Conservation (phyloP, 768 basidiomycete species). For the Dendrothele bispora region DNA sequence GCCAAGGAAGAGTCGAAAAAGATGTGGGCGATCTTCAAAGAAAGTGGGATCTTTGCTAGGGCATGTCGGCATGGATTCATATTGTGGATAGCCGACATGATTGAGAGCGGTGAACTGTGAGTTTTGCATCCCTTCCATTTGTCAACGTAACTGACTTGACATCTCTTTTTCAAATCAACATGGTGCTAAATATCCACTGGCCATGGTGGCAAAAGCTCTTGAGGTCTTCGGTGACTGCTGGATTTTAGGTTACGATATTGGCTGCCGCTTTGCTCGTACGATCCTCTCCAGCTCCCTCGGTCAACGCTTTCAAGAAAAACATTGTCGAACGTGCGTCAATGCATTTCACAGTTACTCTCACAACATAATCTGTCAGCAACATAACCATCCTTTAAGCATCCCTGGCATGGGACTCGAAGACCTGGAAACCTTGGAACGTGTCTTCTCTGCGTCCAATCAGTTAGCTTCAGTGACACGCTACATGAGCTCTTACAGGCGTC, state of each 20-base stretch:
- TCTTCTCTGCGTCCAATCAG: conserved; percentile 30
- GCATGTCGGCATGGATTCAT: conserved; percentile 34
- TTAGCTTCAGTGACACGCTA: conserved; percentile 23
- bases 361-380: conserved; percentile 28
- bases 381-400: conserved; percentile 27
- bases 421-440: conserved; percentile 26
- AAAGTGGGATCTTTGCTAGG: conserved; percentile 36
- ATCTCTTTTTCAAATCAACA: background rate
- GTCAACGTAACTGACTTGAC: background rate
- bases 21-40: conserved; percentile 35
- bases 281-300: conserved; percentile 9
- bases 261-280: conserved; percentile 10
- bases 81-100: conserved; percentile 30
- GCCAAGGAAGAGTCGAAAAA: conserved; percentile 24
- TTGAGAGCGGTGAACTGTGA: conserved; percentile 35
- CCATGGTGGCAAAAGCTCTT: conserved; percentile 9
- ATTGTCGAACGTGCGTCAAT: conserved; percentile 6
- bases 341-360: conserved; percentile 36
- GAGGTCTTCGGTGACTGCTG: conserved; percentile 1
- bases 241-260: conserved; percentile 16
- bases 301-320: background rate
- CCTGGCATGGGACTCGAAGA: conserved; percentile 32
- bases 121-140: conserved; percentile 11
- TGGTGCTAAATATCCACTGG: background rate
- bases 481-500: conserved; percentile 23